Base-by-base conservation (phyloP, 768 basidiomycete species). In the Cubamyces sp. region DNA sequence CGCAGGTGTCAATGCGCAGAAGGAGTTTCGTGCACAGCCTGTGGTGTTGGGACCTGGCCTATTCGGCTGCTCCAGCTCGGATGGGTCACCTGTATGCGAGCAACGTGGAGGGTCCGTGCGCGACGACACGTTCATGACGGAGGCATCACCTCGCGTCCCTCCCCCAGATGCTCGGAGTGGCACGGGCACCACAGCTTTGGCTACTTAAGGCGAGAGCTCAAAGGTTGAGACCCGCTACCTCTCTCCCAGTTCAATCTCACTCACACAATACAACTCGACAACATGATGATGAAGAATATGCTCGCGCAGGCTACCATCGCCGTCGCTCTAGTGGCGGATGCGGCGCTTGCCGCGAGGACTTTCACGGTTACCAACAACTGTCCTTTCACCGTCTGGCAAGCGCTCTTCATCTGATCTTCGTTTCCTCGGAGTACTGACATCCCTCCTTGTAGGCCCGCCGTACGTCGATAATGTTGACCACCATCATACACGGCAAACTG, bases 321-420 rank as follows among this genome's bases (percentile, higher is more conserved):
- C 37, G 53, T 60, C 34, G 50, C 59, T 5, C 53, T 68, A 28
- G 63, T 50, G 4, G 25, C 63, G 8, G 41, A 43, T 7, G 63
- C 61, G 7, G 54, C 65, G 18, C 9, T 34, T 34, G 34, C 34
- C 34, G 65, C 63, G 4, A 54, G 68, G 26, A 75, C 71, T 16
- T 76, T 80, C 67, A 78, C 75, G 2, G 77, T 79, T 21, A 69
- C 69, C 70, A 80, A 80, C 64, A 69, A 65, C 39, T 79, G 78
- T 64, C 74, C 76, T 1, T 80, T 77, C 70, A 79, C 78, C 4
- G 74, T 79, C 48, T 79, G 78, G 78, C 77, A 54, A 23, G 69
- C 62, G 25, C 39, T 53, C 23, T 50, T 39, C 28, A 14, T 30
- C 54, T n/a, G 51, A 15, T 12, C 18, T 45, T 4, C 11, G 21